Evolutionary conservation across 768 basidiomycete species (phyloP).

Genomic region (Russula olivacea): DNA sequence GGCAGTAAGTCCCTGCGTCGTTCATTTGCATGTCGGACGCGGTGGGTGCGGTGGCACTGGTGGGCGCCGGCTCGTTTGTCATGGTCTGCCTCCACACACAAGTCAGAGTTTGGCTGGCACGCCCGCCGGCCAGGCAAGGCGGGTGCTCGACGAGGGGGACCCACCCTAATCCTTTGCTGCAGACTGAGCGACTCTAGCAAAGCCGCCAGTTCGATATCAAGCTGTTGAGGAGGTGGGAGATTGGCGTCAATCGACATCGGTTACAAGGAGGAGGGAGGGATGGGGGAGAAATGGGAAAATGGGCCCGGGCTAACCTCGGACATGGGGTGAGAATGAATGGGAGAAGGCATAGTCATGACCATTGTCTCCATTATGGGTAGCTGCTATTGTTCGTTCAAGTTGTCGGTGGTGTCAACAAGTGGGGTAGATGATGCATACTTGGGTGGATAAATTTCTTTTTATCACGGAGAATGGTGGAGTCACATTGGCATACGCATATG

Average conservation of each 20-base stretch:
- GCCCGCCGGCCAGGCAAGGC: background rate
- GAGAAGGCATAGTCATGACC: slow-evolving; percentile 22
- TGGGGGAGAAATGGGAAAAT: too few relatives aligned
- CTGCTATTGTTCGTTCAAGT: background rate
- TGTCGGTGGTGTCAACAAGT: background rate
- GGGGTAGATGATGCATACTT: background rate
- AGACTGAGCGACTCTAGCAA: slow-evolving; percentile 23
- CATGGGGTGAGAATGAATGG: slow-evolving; percentile 17
- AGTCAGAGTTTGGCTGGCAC: slow-evolving; percentile 5
- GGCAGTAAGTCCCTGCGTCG: slow-evolving; percentile 23
- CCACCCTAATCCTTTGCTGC: slow-evolving; percentile 23
- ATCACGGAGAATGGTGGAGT: slow-evolving; percentile 9
- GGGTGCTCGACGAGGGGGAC: background rate
- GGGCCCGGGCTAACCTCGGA: slow-evolving; percentile 18
- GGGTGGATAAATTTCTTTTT: slow-evolving; percentile 7
- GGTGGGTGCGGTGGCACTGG: slow-evolving; percentile 1
- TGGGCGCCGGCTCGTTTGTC: slow-evolving; percentile 16
- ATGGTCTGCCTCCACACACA: slow-evolving; percentile 23
- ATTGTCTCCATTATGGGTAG: slow-evolving; percentile 20
- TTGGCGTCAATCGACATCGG: background rate
- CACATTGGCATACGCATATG: background rate
- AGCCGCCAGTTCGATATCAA: slow-evolving; percentile 22
- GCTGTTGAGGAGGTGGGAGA: slow-evolving; percentile 1
- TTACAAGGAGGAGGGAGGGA: background rate
- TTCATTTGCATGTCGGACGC: slow-evolving; percentile 23